These are phyloP conservation scores for Yamadazyma kitorensis DNA, from an alignment of 805 yeast genomes.

Conservation along the genomic window DNA sequence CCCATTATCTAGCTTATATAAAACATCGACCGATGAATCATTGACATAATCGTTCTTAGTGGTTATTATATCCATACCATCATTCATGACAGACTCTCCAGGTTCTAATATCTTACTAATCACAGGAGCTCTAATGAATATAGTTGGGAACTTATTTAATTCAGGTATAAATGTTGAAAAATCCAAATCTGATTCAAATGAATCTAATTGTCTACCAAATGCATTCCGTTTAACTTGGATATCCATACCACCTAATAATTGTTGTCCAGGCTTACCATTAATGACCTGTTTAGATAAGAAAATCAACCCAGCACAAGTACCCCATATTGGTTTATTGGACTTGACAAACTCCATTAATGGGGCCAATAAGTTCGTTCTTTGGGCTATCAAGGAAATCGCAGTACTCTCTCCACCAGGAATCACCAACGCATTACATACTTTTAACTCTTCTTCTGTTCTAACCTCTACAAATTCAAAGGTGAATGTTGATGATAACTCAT, in stretches of 20 bases:
- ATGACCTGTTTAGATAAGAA: conserved; percentile 54
- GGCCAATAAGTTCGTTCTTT: conserved; percentile 54
- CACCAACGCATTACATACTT: conserved; percentile 54
- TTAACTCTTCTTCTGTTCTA: conserved; percentile 49
- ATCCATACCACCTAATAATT: conserved; percentile 61
- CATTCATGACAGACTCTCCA: conserved; percentile 3
- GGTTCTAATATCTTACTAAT: conserved; percentile 29
- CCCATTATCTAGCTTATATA: conserved; percentile 32
- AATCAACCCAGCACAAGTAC: conserved; percentile 83
- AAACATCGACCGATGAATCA: conserved; percentile 35
- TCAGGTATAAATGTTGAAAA: conserved; percentile 42
- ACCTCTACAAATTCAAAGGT: conserved; percentile 45
- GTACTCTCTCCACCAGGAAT: conserved; percentile 76
- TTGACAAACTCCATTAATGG: conserved; percentile 53
- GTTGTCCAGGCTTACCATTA: conserved; percentile 53
- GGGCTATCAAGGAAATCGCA: conserved; percentile 67
- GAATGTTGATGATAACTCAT: conserved; percentile 13
- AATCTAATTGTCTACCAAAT: conserved; percentile 73
- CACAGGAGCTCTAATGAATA: conserved; percentile 78
- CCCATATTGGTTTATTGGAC: conserved; percentile 65
- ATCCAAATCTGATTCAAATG: conserved; percentile 51
- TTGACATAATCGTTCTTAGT: conserved; percentile 23
- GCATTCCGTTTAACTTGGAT: conserved; percentile 69
- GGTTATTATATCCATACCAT: conserved; percentile 11
- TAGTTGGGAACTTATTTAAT: conserved; percentile 38